Percentiles rank a stretch among this genome's conserved stretches.
Conservation (phyloP, 2,329 filamentous ascomycete genomes). For the Zymoseptoria tritici region DNA sequence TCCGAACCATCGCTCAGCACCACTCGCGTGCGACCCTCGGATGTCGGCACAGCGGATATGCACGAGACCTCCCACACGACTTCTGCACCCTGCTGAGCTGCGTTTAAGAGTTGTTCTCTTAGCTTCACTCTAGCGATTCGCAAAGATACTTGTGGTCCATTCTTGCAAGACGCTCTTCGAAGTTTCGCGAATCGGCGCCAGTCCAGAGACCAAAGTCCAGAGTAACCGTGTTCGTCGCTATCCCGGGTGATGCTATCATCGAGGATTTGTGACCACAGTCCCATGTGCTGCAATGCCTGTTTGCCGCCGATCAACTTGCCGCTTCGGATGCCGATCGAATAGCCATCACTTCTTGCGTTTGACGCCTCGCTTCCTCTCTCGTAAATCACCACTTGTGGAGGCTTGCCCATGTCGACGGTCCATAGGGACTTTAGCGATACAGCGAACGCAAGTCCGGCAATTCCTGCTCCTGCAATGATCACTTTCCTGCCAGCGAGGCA, state of each 20-base stretch:
- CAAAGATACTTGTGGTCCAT: background rate
- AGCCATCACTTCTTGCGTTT: slow-evolving; percentile 6
- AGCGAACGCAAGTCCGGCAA: slow-evolving; percentile 12
- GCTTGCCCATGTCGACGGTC: background rate
- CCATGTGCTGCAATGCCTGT: slow-evolving; percentile 7
- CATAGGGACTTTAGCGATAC: slow-evolving; percentile 5
- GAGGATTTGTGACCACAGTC: slow-evolving; percentile 6
- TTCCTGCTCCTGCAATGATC: slow-evolving; percentile 10
- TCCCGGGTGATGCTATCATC: slow-evolving; percentile 1
- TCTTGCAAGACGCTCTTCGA: background rate
- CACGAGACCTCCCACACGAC: background rate
- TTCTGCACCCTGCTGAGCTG: background rate
- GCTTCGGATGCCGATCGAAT: slow-evolving; percentile 9
- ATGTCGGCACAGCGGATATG: background rate
- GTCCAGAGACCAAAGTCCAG: background rate
- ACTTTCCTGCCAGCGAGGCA: slow-evolving; percentile 11
- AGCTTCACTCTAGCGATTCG: slow-evolving; percentile 3
- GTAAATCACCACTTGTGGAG: slow-evolving; percentile 7
- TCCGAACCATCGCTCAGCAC: slow-evolving; percentile 1
- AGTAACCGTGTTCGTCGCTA: background rate
- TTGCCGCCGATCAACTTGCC: slow-evolving; percentile 4
- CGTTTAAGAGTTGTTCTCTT: background rate
- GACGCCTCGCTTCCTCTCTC: slow-evolving; percentile 5
- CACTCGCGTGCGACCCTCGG: slow-evolving; percentile 2
- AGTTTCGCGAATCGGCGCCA: background rate